Base-by-base conservation (phyloP, 441 rosid genomes). In the Pelargonium citronellum region DNA sequence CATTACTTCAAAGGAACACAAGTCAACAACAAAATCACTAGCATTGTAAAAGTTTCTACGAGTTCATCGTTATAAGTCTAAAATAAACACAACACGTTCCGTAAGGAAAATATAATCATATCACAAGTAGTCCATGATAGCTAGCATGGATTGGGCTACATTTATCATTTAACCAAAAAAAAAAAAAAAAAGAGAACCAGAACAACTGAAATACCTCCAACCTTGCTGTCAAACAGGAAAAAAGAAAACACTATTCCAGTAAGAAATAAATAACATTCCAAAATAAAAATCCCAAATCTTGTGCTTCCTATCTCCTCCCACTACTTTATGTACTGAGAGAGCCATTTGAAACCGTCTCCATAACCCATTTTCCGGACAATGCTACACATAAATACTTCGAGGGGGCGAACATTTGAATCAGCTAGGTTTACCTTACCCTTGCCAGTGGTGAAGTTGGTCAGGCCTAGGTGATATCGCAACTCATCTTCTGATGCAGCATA, bases 401-500 rank as follows among this genome's bases (percentile, higher is more conserved):
- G 84, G n/a, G 90, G 89, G 0, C 87, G 87, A 64, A 88, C 83
- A 37, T 71, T 80, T n/a, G 89, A 77, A 74, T 83, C 87, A 16
- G 68, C 80, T 17, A 82, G 83, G 10, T 83, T 81, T 15, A 84
- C 86, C 71, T 83, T 87, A 0, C 91, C 94, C 78, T 89, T 87
- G 72, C 94, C 95, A 0, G 90, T 89, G 67, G 92, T 91, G 86
- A 89, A 91, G 84, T 83, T 88, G 69, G 92, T 69, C 67, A 91
- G 87, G 41, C 94, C 92, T 15, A 87, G 84, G 79, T 85, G 83
- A 79, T 64, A 87, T 46, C 95, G 82, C 65, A 91, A 69, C 79
- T 88, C 97, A 41, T 91, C 97, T 78, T 91, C 96, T 0, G 96
- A 89, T 17, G 91, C 96, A 17, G 91, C 97, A 41, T 86, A 89